Evolutionary conservation across 1,284 basidiomycete genomes (phyloP).

Genomic region (Sporisorium reilianum): DNA sequence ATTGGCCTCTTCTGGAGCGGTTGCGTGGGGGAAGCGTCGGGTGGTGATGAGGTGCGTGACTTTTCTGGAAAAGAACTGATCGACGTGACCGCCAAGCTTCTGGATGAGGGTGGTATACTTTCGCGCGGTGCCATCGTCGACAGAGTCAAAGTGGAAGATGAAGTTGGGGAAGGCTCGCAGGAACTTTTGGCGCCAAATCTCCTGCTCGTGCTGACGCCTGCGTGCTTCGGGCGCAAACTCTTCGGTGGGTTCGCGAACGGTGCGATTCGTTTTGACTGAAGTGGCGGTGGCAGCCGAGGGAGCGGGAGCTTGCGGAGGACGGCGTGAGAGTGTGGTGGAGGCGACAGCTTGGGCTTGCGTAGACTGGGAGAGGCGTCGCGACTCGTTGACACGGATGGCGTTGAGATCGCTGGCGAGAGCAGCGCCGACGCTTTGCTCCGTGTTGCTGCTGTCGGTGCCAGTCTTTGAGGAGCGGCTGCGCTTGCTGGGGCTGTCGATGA

Average conservation of each 20-base stretch:
- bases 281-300: conserved; percentile 15
- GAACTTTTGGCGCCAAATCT: conserved; percentile 60
- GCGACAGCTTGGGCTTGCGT: conserved; percentile 13
- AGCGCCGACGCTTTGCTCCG: conserved; percentile 43
- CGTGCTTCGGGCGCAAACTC: conserved; percentile 56
- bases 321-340: conserved; percentile 16
- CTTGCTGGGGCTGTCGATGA: conserved; percentile 54
- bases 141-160: conserved; percentile 65
- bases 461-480: conserved; percentile 55
- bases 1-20: conserved; percentile 11
- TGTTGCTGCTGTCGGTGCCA: conserved; percentile 47
- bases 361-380: conserved; percentile 20
- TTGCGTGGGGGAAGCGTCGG: conserved; percentile 39
- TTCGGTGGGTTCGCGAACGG: conserved; percentile 52
- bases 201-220: conserved; percentile 43
- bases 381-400: conserved; percentile 40
- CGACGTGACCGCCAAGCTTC: conserved; percentile 61
- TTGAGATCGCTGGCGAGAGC: conserved; percentile 48
- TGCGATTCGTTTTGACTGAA: conserved; percentile 58
- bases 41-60: conserved; percentile 67
- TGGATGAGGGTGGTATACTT: conserved; percentile 48
- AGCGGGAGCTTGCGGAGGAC: conserved; percentile 12
- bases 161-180: conserved; percentile 62
- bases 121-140: conserved; percentile 50
- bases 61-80: conserved; percentile 66